Evolutionary conservation across 768 basidiomycete genomes (phyloP).

Genomic region (Pleurotus cornucopiae): DNA sequence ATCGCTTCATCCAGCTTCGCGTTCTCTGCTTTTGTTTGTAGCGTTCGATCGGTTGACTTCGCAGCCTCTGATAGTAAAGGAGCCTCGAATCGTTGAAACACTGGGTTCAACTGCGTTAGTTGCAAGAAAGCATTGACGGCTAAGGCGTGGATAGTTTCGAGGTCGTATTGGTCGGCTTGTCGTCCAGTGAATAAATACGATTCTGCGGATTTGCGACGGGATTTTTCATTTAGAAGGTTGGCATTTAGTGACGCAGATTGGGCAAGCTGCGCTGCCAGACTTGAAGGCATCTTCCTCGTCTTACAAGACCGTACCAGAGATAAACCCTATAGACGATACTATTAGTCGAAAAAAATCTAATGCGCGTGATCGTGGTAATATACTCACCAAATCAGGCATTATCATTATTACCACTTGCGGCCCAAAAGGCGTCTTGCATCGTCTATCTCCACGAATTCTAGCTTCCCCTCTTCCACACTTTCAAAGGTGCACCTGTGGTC

Average conservation of each 20-base stretch:
- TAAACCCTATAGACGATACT: too few relatives aligned
- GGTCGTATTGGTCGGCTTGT: conserved; percentile 81
- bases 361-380: too few relatives aligned
- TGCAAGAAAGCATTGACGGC: conserved; percentile 76
- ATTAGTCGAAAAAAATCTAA: too few relatives aligned
- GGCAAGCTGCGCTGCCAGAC: conserved; percentile 79
- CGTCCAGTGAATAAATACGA: conserved; percentile 87
- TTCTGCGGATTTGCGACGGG: conserved; percentile 58
- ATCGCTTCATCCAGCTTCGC: conserved; percentile 60
- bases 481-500: too few relatives aligned
- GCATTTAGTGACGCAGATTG: conserved; percentile 78
- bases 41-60: conserved; percentile 73
- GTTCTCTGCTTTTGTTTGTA: conserved; percentile 60
- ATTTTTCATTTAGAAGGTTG: conserved; percentile 59
- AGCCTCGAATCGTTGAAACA: conserved; percentile 59
- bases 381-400: too few relatives aligned
- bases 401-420: too few relatives aligned
- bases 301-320: neutral
- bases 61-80: conserved; percentile 78
- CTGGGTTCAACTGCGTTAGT: conserved; percentile 56
- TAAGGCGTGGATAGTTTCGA: conserved; percentile 81
- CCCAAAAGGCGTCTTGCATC: too few relatives aligned
- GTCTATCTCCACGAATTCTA: too few relatives aligned
- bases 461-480: too few relatives aligned
- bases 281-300: conserved; percentile 45